Evolutionary conservation across 371 early-diverging fungal species (phyloP).

Genomic region (Apophysomyces variabilis): DNA sequence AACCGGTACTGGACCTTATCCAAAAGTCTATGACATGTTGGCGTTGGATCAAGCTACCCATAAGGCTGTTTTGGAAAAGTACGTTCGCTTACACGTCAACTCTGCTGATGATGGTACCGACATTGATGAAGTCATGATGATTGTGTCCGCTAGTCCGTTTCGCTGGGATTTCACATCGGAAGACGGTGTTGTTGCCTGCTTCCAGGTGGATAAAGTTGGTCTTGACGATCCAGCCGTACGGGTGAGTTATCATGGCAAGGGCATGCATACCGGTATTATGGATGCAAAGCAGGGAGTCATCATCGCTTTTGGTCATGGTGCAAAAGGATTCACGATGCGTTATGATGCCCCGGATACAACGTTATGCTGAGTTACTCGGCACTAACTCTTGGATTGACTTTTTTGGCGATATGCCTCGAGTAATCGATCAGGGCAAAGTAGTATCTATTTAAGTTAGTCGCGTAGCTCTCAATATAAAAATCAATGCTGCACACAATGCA

Average conservation of each 20-base stretch:
- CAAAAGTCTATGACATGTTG: neutral
- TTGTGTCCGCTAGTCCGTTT: neutral
- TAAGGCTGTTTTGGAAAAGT: neutral
- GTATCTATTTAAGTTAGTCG: neutral
- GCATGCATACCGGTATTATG: neutral
- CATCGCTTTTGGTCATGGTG: neutral
- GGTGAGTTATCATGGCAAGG: neutral
- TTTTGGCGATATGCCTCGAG: neutral
- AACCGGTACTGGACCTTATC: neutral
- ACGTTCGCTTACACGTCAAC: neutral
- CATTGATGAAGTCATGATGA: neutral
- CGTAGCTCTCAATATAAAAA: neutral
- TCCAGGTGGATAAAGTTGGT: neutral
- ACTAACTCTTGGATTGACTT: neutral
- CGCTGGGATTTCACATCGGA: neutral
- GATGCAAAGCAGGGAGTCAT: neutral
- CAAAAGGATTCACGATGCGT: neutral
- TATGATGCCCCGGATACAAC: neutral
- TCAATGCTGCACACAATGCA: neutral
- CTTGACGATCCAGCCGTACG: neutral
- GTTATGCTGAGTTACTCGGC: neutral
- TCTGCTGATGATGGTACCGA: neutral
- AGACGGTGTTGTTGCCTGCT: neutral
- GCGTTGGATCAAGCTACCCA: neutral
- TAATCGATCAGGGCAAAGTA: neutral